Base-by-base conservation (phyloP, 306 rosid species). In the Sophora flavescens region DNA sequence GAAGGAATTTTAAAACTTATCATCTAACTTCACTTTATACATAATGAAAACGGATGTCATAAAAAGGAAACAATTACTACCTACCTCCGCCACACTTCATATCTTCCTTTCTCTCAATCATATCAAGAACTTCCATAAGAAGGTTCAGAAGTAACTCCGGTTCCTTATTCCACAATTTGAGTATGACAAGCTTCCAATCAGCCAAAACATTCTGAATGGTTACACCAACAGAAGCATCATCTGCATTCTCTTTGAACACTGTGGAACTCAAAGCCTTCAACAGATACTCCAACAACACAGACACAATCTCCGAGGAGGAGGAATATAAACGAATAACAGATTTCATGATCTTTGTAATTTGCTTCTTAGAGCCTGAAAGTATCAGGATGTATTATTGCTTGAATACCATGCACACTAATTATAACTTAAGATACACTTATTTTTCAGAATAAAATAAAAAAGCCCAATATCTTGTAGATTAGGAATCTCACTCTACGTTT, bases 61-160 rank as follows among this genome's bases (percentile, higher is more conserved):
- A 22, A 39, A 13, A 75, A 45, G 66, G 65, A 71, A 56, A 66
- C 30, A 71, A 66, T 22, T 42, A 42, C 44, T 11, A 70, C 63
- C 63, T 70, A 89, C 93, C 97, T 76, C 62, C 84, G 62, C 72
- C 84, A 70, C 67, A 76, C 42, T 86, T 81, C 68, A 69, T 74
- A 62, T 73, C 82, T 78, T 82, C 86, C 75, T 1, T 87, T 66
- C 81, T 77, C 81, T 91, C 90, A 61, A 92, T 84, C 91, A 68
- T 87, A 82, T 84, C 83, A 16, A 96, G 93, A 70, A 89, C 88
- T 75, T 85, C 81, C 77, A 75, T 76, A n/a, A 96, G 92, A 80
- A 96, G 98, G 51, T 87, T 81, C 77, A 87, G 72, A 69, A 75
- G 82, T 65, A 96, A 84, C 64, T 96, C 98, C 22, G 98, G 98